A percentile compares a stretch with the other conserved stretches of the same genome.
These are phyloP conservation scores for Passiflora organensis DNA, from an alignment of 345 rosid species.

Conservation along the genomic window DNA sequence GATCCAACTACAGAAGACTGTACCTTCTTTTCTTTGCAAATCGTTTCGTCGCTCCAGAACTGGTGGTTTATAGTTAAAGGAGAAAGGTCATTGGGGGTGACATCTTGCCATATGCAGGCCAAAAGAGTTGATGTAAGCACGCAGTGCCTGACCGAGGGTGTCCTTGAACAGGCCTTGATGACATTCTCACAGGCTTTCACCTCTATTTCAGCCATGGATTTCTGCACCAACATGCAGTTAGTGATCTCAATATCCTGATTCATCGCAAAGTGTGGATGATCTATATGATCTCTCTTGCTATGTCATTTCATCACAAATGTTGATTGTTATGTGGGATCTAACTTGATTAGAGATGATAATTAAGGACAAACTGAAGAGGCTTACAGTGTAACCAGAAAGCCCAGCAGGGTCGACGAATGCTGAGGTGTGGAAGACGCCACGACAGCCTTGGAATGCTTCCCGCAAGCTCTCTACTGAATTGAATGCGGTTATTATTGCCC, in stretches of 20 bases:
- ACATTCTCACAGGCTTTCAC: slow-evolving; percentile 67
- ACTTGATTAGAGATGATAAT: no score
- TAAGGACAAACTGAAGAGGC: no score
- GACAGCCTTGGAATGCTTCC: slow-evolving; percentile 74
- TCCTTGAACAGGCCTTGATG: slow-evolving; percentile 70
- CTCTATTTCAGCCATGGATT: slow-evolving; percentile 66
- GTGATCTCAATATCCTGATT: no score
- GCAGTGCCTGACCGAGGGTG: slow-evolving; percentile 65
- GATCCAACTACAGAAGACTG: no score
- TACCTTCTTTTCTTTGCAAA: slow-evolving; percentile 71
- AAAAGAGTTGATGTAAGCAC: slow-evolving; percentile 77
- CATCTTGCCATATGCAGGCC: slow-evolving; percentile 61
- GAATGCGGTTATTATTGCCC: slow-evolving; percentile 49
- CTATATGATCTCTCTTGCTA: no score
- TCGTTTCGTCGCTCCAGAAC: slow-evolving; percentile 76
- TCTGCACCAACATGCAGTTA: slow-evolving; percentile 27
- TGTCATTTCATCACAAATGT: no score
- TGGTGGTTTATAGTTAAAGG: slow-evolving; percentile 48
- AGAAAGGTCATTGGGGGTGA: slow-evolving; percentile 25
- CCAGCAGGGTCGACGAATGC: slow-evolving; percentile 78
- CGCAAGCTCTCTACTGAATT: slow-evolving; percentile 41
- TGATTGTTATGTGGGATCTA: no score
- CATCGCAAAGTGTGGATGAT: no score
- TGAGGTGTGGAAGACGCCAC: slow-evolving; percentile 79
- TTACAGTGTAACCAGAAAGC: slow-evolving; percentile 84